Evolutionary conservation across 2,329 filamentous ascomycete genomes (phyloP), one percentile per base, ranked within the genome.

Genomic region (Claviceps sp.): DNA sequence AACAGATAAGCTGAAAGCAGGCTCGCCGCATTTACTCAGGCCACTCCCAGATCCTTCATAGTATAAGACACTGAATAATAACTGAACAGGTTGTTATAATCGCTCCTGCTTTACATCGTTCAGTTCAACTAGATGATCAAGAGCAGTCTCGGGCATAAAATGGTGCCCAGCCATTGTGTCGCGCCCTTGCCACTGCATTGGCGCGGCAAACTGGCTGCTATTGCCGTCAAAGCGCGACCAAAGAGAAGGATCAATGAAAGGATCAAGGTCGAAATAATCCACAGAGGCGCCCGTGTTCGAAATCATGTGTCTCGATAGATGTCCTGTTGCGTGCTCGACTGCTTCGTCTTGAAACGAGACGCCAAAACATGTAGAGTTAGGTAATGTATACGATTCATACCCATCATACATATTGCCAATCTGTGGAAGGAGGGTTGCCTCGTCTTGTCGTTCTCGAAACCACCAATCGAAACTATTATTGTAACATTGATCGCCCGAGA

Each of bases 241-340:
- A 34, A 54, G 48, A 4, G 46, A 51, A 7, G 54, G 54, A 50
- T 51, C 54, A 43, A 55, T 53, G 41, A 46, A 55, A 37, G 26
- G 5, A 14, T 52, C 53, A 26, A 50, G 22, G 22, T 26, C 24
- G 18, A 52, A 24, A n/a, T 13, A 7, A 4, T 52, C 52, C 18
- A 44, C 8, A n/a, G 38, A 24, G 24, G 37, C 30, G 5, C 47
- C 16, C 18, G 40, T 37, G 9, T 18, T 13, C 20, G 44, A 37
- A 41, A 13, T 34, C 2, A 18, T 4, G 6, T 50, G 50, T 16
- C 20, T 48, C 37, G 43, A 26, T 14, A 52, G 3, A 5, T 48
- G 46, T 30, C 3, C 37, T 13, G 47, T 7, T 37, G 48, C 11
- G 11, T 49, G 24, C 11, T 52, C 46, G 41, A 38, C 41, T 16